A percentile compares a stretch with the other conserved stretches of the same genome.
Conservation (phyloP, 2,329 filamentous ascomycete genomes). For the Xylariaceae sp. region DNA sequence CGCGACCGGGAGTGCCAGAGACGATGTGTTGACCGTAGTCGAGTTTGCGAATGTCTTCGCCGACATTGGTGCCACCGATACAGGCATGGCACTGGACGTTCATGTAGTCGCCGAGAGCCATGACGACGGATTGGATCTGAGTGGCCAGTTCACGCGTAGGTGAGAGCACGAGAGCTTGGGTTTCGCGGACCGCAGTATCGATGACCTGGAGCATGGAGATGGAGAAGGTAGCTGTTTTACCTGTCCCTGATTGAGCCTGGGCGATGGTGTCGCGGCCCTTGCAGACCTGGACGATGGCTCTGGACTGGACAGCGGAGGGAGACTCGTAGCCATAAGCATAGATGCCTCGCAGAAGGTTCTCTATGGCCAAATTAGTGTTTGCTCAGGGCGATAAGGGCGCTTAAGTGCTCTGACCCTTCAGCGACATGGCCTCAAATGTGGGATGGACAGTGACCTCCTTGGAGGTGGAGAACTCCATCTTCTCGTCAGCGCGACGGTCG, state of each 20-base stretch:
- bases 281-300: constrained; percentile 97
- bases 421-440: constrained; percentile 91
- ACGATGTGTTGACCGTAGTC: constrained; percentile 98
- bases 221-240: constrained; percentile 95
- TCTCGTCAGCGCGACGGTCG: constrained; percentile 90
- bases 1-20: constrained; percentile 93
- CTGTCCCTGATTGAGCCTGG: constrained; percentile 94
- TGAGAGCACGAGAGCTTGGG: constrained; percentile 91
- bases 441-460: constrained; percentile 96
- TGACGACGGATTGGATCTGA: constrained; percentile 97
- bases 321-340: constrained; percentile 99
- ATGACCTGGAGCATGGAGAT: constrained; percentile 96
- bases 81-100: constrained; percentile 98
- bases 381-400: background rate
- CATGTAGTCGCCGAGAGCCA: constrained; percentile 99
- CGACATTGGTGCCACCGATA: constrained; percentile 96
- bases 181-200: constrained; percentile 87
- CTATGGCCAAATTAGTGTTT: constrained; percentile 39
- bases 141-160: constrained; percentile 95
- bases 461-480: constrained; percentile 97
- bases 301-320: constrained; percentile 94
- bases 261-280: constrained; percentile 98
- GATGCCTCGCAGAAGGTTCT: constrained; percentile 93
- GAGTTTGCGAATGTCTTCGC: constrained; percentile 95
- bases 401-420: constrained; percentile 63